Evolutionary conservation across 306 rosid species (phyloP).

Genomic region (Cicer judaicum): DNA sequence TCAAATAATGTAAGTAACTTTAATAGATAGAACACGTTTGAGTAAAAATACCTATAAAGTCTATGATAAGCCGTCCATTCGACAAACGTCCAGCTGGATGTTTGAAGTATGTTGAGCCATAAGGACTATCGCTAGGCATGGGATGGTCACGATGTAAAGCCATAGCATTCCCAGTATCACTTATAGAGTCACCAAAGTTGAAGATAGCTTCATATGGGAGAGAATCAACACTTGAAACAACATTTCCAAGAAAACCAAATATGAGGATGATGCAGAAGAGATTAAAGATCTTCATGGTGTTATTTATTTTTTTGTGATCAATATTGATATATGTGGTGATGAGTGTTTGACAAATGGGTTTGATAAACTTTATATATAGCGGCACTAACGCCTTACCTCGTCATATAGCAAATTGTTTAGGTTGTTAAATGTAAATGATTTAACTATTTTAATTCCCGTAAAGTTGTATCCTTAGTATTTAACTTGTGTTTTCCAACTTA

Average conservation of each 20-base stretch:
- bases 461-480: no score
- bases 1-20: no score
- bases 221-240: no score
- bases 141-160: neutral
- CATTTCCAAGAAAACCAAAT: neutral
- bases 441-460: no score
- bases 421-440: no score
- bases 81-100: conserved; percentile 52
- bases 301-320: neutral
- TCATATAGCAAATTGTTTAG: neutral
- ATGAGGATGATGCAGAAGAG: neutral
- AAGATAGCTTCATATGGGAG: neutral
- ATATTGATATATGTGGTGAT: neutral
- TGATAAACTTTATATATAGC: neutral
- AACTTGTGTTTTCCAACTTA: neutral
- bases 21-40: no score
- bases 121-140: conserved; percentile 38
- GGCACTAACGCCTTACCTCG: neutral
- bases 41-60: conserved; percentile 43
- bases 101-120: conserved; percentile 55
- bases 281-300: neutral
- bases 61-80: conserved; percentile 41
- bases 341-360: neutral
- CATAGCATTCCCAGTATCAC: conserved; percentile 59
- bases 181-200: neutral